Evolutionary conservation across 2,329 filamentous ascomycete genomes (phyloP), one percentile per base, ranked within the genome.

Genomic region (Beauveria rudraprayagi): DNA sequence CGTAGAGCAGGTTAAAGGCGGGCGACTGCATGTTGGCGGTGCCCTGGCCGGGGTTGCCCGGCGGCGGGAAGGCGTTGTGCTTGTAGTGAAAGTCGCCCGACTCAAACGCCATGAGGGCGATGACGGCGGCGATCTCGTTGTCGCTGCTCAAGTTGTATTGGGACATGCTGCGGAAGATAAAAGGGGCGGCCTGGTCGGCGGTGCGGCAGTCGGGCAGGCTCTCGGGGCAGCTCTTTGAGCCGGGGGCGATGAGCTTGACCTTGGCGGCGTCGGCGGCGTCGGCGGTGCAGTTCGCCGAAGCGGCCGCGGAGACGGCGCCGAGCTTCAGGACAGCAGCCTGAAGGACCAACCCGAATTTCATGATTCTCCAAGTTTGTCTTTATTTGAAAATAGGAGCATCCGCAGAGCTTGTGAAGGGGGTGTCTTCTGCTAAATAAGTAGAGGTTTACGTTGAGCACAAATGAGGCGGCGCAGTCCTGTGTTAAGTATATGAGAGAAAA

Each of bases 91-190:
- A 90, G 64, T 86, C 80, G 24, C 61, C 84, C 1, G 83, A 85
- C 76, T 95, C 91, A 69, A 86, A 86, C 11, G 87, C 83, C 76
- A 90, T 88, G 68, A 91, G 78, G 14, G 86, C 79, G 48, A 94
- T 69, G 17, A 92, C 72, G 24, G 86, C 89, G 7, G 90, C 90
- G 69, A 89, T 85, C 66, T 88, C 83, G 24, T 78, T 81, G 24
- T 75, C 73, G 40, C 72, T 71, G 53, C 74, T 78, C 66, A 92
- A 76, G 3, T 71, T 65, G 77, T 90, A 88, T 11, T 77, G 73
- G 19, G 68, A 61, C 71, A 92, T 86, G 41, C 83, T 80, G 7
- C 74, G 65, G 67, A 76, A 75, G 63, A 93, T 78, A 65, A 75
- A 77, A 1, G 79, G 76, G 0, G 83, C 87, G 2, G 86, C 87